phyloP scores from a whole-genome alignment of 2,329 filamentous ascomycete species.

The Fusarium mexicanum region DNA sequence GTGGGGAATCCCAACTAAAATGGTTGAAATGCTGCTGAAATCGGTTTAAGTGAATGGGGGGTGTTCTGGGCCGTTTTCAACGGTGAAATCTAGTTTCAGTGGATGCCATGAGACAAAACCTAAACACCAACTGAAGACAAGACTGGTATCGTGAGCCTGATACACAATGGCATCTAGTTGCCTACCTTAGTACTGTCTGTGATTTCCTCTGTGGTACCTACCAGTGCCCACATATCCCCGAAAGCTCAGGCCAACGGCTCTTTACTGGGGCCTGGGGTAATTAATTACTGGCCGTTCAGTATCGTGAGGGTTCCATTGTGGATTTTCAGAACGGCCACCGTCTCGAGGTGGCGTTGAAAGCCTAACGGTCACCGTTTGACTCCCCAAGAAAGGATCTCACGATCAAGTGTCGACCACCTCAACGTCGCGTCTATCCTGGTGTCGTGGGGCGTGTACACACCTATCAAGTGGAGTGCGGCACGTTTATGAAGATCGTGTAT shows the following conservation, averaged over 20 bases:
- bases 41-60: background rate
- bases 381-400: conserved; percentile 15
- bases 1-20: conserved; percentile 23
- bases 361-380: conserved; percentile 30
- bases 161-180: background rate
- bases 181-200: background rate
- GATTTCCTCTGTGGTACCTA: background rate
- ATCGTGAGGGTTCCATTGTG: conserved; percentile 23
- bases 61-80: background rate
- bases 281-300: background rate
- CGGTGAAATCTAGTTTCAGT: background rate
- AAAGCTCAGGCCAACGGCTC: conserved; percentile 26
- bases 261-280: conserved; percentile 6
- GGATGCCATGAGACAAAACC: background rate
- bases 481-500: conserved; percentile 8
- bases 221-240: conserved; percentile 26
- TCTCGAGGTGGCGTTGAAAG: conserved; percentile 12
- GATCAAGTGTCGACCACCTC: conserved; percentile 7
- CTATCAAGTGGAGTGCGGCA: conserved; percentile 12
- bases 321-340: conserved; percentile 31
- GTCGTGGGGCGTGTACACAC: conserved; percentile 5
- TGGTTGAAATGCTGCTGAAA: background rate
- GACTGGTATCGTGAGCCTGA: background rate
- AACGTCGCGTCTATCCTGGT: conserved; percentile 9
- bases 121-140: background rate